Evolutionary conservation across 192 early-diverging fungal genomes (phyloP).

Genomic region (Phycomyces nitens): DNA sequence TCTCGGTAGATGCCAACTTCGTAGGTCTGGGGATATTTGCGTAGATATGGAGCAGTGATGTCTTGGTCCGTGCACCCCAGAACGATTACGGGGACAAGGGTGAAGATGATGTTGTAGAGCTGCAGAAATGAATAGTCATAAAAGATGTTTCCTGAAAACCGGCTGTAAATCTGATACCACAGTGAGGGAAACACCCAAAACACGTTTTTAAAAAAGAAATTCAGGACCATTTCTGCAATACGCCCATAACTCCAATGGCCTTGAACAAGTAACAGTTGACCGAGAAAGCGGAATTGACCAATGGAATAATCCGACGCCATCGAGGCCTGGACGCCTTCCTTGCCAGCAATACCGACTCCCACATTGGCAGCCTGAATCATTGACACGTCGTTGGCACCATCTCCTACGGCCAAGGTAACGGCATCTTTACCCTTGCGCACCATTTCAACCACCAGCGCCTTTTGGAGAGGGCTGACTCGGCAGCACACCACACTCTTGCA

Average conservation of each 20-base stretch:
- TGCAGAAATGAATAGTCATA: constrained; percentile 92
- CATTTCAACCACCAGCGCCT: constrained; percentile 90
- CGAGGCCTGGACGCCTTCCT: constrained; percentile 85
- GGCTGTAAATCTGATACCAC: constrained; percentile 93
- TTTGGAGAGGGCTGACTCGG: constrained; percentile 89
- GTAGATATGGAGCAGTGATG: constrained; percentile 51
- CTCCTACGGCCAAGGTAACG: constrained; percentile 69
- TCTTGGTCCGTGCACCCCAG: constrained; percentile 71
- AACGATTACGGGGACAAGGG: constrained; percentile 63
- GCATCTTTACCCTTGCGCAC: constrained; percentile 72
- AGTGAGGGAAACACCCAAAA: constrained; percentile 89
- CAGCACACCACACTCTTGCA: constrained; percentile 91
- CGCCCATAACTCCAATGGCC: constrained; percentile 89
- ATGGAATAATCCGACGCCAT: constrained; percentile 95
- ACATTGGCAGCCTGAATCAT: constrained; percentile 98
- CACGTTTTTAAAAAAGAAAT: constrained; percentile 96
- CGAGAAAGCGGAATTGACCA: constrained; percentile 86
- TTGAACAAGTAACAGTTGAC: constrained; percentile 86
- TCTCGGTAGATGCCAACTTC: constrained; percentile 78
- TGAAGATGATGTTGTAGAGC: constrained; percentile 81
- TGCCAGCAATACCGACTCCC: constrained; percentile 71
- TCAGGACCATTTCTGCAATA: constrained; percentile 86
- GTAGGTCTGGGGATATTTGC: constrained; percentile 69
- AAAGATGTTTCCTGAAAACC: constrained; percentile 85
- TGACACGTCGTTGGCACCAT: constrained; percentile 87